Evolutionary conservation across 2,329 filamentous ascomycete species (phyloP).

Genomic region (Neonectria coccinea): DNA sequence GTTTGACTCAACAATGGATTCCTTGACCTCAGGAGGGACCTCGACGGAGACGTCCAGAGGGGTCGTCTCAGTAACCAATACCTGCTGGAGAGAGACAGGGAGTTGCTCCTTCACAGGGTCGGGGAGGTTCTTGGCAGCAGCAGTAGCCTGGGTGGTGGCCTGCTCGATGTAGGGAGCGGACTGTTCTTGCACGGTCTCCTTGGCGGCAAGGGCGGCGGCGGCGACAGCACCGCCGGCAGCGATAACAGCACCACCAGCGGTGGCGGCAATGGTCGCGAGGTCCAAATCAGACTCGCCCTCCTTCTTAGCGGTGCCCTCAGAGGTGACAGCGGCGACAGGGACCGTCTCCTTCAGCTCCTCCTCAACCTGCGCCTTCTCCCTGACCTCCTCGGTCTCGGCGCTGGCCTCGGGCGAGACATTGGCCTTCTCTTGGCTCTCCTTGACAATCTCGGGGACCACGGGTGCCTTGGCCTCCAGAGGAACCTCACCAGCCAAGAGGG

Average conservation of each 20-base stretch:
- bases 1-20: constrained; percentile 69
- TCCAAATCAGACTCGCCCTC: constrained; percentile 56
- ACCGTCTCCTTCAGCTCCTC: constrained; percentile 77
- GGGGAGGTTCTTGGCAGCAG: constrained; percentile 62
- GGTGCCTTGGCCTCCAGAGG: constrained; percentile 68
- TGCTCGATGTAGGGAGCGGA: constrained; percentile 53
- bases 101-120: constrained; percentile 65
- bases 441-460: constrained; percentile 65
- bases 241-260: constrained; percentile 48
- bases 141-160: constrained; percentile 54
- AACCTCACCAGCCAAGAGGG: constrained; percentile 74
- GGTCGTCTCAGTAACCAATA: constrained; percentile 58
- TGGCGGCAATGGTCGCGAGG: constrained; percentile 54
- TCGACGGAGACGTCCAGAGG: constrained; percentile 61
- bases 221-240: constrained; percentile 48
- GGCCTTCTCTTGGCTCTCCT: constrained; percentile 77
- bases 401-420: constrained; percentile 75
- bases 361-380: constrained; percentile 78
- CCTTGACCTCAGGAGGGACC: constrained; percentile 67
- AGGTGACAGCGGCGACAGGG: constrained; percentile 67
- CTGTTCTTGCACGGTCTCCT: constrained; percentile 53
- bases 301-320: constrained; percentile 67
- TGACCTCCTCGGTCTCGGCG: constrained; percentile 72
- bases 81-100: constrained; percentile 62
- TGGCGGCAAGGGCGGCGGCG: constrained; percentile 48